These are phyloP conservation scores for Dioscorea alata DNA, from an alignment of 106 monocot species.

Conservation along the genomic window DNA sequence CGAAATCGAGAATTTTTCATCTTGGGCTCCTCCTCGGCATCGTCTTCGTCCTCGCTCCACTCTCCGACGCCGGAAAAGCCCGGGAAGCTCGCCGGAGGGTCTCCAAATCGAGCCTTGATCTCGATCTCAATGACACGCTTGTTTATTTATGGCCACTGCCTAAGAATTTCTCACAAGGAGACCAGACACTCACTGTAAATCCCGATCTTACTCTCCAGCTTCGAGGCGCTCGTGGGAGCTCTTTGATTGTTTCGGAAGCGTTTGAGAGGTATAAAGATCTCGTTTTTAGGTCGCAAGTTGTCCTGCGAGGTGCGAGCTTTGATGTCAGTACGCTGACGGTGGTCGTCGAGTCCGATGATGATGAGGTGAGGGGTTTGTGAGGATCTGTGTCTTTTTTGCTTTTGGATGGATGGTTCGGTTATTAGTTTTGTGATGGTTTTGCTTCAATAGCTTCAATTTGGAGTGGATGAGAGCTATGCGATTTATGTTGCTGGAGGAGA, in stretches of 20 bases:
- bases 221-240: constrained; percentile 31
- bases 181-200: constrained; percentile 55
- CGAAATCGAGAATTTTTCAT: constrained; percentile 5
- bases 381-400: neutral
- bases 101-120: neutral
- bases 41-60: constrained; percentile 2
- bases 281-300: constrained; percentile 42
- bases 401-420: constrained; percentile 4
- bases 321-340: constrained; percentile 55
- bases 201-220: constrained; percentile 46
- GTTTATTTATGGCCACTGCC: constrained; percentile 89
- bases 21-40: neutral
- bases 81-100: constrained; percentile 4
- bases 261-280: constrained; percentile 59
- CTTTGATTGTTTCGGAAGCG: constrained; percentile 47
- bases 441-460: constrained; percentile 52
- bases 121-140: constrained; percentile 17
- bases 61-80: constrained; percentile 4
- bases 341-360: constrained; percentile 57
- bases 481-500: constrained; percentile 38
- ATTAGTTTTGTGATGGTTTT: neutral
- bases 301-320: constrained; percentile 4
- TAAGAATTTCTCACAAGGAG: constrained; percentile 33
- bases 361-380: constrained; percentile 24
- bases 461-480: constrained; percentile 87